Evolutionary conservation across 768 basidiomycete species (phyloP), one percentile per base, ranked within the genome.

Genomic region (Phanerochaete sordida): DNA sequence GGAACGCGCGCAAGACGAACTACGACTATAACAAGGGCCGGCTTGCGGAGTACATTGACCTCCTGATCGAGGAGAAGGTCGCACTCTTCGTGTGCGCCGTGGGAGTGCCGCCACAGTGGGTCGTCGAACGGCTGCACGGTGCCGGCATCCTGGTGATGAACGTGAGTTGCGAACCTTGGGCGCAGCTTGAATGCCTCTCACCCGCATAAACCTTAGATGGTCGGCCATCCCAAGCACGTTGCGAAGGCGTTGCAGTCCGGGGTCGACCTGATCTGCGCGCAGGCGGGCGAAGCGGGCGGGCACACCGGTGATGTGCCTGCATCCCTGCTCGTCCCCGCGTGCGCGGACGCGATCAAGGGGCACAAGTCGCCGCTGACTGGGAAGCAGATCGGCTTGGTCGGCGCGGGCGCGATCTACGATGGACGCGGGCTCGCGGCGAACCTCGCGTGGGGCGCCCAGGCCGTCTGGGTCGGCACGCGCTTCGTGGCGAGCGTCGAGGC

Each of bases 391-490:
- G 90, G 91, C 68, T 91, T 98, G 45, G 75, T 98, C 60, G 95
- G 93, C 27, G 95, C 95, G 4, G 95, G 95, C 31, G 95, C 93
- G 0, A 88, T 98, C n/a, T 93, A 85, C 73, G 93, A 96, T 65
- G 94, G 94, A 4, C 83, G 94, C 52, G 84, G 90, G 60, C 79
- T 96, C 11, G 94, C 92, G 3, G 91, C 95, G 16, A 93, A 95
- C 68, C 73, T 98, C 56, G 79, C 86, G 66, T 95, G 90, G 85
- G 95, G 95, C 62, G 94, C 93, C 43, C 82, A 93, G 65, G 95
- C 81, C 35, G 93, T 95, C 56, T 90, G 78, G 82, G 87, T 84
- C 35, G 63, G 69, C 53, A 77, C 68, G 67, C 84, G 94, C 47
- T 95, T 96, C 68, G 93, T 95, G 26, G 93, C 94, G 13, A 77